Percentiles rank a stretch among this genome's conserved stretches.
Evolutionary conservation across 306 rosid genomes (phyloP).

Genomic region (Cotoneaster glaucophyllus): DNA sequence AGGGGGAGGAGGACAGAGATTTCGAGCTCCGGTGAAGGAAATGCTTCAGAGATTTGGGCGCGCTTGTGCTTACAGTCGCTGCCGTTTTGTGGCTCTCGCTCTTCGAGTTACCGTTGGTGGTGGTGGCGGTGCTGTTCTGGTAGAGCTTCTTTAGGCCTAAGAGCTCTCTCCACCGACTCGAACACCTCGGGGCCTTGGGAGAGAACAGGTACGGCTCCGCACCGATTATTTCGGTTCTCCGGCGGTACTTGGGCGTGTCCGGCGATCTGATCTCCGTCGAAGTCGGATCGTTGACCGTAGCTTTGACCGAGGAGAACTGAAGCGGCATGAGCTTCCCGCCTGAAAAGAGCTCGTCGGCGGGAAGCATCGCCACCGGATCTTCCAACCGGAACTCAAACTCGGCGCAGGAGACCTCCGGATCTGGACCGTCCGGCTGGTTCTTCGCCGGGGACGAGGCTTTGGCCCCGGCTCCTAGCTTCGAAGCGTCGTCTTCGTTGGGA

Average conservation of each 20-base stretch:
- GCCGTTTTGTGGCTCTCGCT: conserved; percentile 36
- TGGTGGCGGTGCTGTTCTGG: conserved; percentile 15
- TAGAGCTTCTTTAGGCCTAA: conserved; percentile 67
- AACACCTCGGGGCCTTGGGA: conserved; percentile 96
- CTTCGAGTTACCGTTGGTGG: conserved; percentile 24
- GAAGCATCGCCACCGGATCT: conserved; percentile 75
- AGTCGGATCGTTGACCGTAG: conserved; percentile 6
- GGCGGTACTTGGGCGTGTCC: conserved; percentile 24
- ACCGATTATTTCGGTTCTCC: conserved; percentile 25
- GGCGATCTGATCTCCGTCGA: conserved; percentile 18
- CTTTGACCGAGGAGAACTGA: conserved; percentile 37
- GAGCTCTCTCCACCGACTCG: conserved; percentile 88
- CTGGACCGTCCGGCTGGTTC: conserved; percentile 22
- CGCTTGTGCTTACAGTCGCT: conserved; percentile 17
- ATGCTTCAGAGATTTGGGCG: conserved; percentile 48
- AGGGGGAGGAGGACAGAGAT: conserved; percentile 35
- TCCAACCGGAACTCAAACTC: conserved; percentile 90
- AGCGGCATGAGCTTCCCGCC: conserved; percentile 88
- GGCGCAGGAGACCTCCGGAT: conserved; percentile 33
- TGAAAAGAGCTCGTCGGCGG: conserved; percentile 88
- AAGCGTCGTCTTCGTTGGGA: conserved; percentile 12
- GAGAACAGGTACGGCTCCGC: conserved; percentile 66
- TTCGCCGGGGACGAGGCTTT: not conserved
- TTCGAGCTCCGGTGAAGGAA: conserved; percentile 59
- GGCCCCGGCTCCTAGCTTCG: conserved; percentile 12